phyloP scores from a whole-genome alignment of 148 eudicot species.

The Rhododendron williamsianum region DNA sequence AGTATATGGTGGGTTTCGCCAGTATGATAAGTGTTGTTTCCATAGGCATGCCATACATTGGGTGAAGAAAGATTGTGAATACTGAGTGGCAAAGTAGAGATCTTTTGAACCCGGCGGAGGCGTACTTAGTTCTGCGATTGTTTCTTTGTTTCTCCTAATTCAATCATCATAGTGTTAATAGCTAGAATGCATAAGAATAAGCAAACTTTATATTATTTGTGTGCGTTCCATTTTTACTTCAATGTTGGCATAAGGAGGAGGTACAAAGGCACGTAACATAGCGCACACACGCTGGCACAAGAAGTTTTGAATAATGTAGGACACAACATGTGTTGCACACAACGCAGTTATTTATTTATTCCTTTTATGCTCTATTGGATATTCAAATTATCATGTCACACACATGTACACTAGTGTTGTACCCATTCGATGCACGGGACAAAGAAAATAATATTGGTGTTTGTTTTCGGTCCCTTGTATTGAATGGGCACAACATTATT shows the following conservation, averaged over 20 bases:
- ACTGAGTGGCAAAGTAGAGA: conserved; percentile 40
- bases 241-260: neutral
- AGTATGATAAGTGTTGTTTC: conserved; percentile 55
- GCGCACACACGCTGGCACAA: neutral
- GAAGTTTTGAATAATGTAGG: neutral
- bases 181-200: neutral
- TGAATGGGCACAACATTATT: too few species aligned
- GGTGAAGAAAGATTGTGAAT: conserved; percentile 34
- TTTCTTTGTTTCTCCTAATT: conserved; percentile 46
- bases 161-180: neutral
- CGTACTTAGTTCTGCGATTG: conserved; percentile 37
- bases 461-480: too few species aligned
- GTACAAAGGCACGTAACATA: neutral
- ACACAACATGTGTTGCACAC: neutral
- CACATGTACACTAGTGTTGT: neutral
- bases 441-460: too few species aligned
- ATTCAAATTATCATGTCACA: neutral
- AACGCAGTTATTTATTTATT: neutral
- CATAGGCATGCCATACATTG: conserved; percentile 59
- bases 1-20: conserved; percentile 57
- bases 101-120: conserved; percentile 53
- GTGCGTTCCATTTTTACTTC: neutral
- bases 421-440: too few species aligned
- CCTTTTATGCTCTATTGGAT: neutral
- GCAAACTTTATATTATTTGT: neutral